A percentile compares a stretch with the other conserved stretches of the same genome.
phyloP scores from a whole-genome alignment of 2,329 filamentous ascomycete species.

The Beauveria pseudobassiana region DNA sequence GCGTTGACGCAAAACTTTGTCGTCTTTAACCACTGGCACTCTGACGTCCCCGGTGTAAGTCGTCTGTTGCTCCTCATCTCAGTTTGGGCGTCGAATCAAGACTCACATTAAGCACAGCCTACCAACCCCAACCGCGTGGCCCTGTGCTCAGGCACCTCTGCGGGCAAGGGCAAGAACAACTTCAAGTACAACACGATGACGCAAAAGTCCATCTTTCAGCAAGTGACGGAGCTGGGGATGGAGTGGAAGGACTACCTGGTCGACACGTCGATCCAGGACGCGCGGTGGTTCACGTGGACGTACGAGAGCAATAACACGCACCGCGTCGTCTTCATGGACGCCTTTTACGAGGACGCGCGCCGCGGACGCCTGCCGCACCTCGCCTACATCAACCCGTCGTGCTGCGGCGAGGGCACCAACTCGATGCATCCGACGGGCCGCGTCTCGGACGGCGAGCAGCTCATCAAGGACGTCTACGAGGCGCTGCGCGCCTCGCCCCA shows the following conservation, averaged over 20 bases:
- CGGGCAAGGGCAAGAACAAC: constrained; percentile 24
- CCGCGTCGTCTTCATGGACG: constrained; percentile 22
- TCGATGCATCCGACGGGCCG: constrained; percentile 28
- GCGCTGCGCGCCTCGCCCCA: constrained; percentile 26
- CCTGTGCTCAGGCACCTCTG: constrained; percentile 23
- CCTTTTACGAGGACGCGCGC: constrained; percentile 36
- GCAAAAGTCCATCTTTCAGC: constrained; percentile 32
- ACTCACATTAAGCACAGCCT: constrained; percentile 20
- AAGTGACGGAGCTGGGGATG: constrained; percentile 30
- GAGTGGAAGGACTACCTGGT: constrained; percentile 41
- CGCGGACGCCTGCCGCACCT: constrained; percentile 36
- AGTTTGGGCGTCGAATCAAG: not conserved
- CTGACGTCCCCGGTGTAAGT: constrained; percentile 31
- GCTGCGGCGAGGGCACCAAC: constrained; percentile 28
- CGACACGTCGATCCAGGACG: constrained; percentile 35
- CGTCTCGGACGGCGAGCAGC: constrained; percentile 26
- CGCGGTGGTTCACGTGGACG: constrained; percentile 36
- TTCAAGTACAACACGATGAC: constrained; percentile 21
- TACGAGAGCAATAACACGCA: constrained; percentile 24
- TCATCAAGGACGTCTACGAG: constrained; percentile 30
- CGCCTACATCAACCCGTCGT: constrained; percentile 39
- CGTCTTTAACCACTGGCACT: constrained; percentile 38
- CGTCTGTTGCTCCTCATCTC: too few species aligned
- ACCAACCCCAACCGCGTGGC: constrained; percentile 34
- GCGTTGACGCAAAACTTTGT: constrained; percentile 31